These are phyloP conservation scores for Wickerhamiella azymoides DNA, from an alignment of 805 yeast genomes.

Conservation along the genomic window DNA sequence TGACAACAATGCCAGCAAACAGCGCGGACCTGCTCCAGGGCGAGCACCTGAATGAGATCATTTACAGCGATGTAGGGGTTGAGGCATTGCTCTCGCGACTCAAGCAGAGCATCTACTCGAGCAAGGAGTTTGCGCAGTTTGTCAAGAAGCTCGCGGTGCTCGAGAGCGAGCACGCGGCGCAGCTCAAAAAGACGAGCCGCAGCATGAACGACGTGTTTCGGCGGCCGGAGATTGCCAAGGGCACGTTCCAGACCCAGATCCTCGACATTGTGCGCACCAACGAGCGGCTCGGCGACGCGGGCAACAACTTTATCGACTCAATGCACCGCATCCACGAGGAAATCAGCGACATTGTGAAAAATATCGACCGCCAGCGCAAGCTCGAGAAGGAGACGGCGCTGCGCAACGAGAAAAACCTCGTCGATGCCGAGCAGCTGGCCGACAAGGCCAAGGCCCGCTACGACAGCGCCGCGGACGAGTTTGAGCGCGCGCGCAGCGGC, in stretches of 20 bases:
- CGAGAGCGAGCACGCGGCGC: slow-evolving; percentile 67
- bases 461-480: slow-evolving; percentile 67
- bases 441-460: slow-evolving; percentile 79
- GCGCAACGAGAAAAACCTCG: slow-evolving; percentile 69
- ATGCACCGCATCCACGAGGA: slow-evolving; percentile 80
- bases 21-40: slow-evolving; percentile 24
- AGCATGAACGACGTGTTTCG: slow-evolving; percentile 39
- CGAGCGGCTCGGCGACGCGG: slow-evolving; percentile 59
- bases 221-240: slow-evolving; percentile 37
- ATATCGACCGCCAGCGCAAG: slow-evolving; percentile 63
- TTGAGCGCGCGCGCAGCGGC: slow-evolving; percentile 63
- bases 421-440: slow-evolving; percentile 68
- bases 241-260: slow-evolving; percentile 52
- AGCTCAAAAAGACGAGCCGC: slow-evolving; percentile 54
- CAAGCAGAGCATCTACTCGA: slow-evolving; percentile 65
- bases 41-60: slow-evolving; percentile 24
- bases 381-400: slow-evolving; percentile 66
- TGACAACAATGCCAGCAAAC: slow-evolving; percentile 13
- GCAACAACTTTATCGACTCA: slow-evolving; percentile 62
- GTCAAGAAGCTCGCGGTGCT: slow-evolving; percentile 62
- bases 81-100: slow-evolving; percentile 58
- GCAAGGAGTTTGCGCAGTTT: slow-evolving; percentile 74
- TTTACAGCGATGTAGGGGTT: slow-evolving; percentile 39
- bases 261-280: slow-evolving; percentile 63
- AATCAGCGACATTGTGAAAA: slow-evolving; percentile 50